A percentile compares a stretch with the other conserved stretches of the same genome.
Evolutionary conservation across 202 grass and related monocot species (phyloP).

Genomic region (Sporobolus alterniflorus): DNA sequence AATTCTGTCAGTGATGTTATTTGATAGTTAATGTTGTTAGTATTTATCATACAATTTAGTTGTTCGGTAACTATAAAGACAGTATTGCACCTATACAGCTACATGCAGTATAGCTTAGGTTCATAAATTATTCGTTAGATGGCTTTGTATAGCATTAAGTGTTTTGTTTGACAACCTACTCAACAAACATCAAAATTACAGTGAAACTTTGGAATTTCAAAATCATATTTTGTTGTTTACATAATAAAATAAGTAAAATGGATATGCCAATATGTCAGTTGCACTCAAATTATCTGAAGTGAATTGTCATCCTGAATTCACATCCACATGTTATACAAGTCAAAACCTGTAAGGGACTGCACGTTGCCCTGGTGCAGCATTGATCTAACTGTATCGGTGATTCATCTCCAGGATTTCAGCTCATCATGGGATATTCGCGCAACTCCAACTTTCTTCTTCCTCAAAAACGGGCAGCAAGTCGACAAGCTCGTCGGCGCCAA

Average conservation of each 20-base stretch:
- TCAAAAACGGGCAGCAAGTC: constrained; percentile 78
- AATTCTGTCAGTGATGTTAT: not conserved
- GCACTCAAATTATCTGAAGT: not conserved
- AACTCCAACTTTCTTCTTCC: constrained; percentile 92
- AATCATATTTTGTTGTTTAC: not conserved
- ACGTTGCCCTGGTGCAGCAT: not conserved
- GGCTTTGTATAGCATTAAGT: not conserved
- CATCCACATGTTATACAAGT: not conserved
- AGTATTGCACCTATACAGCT: not conserved
- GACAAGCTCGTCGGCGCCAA: constrained; percentile 96
- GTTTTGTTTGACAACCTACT: not conserved
- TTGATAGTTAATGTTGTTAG: not conserved
- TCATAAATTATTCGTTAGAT: not conserved
- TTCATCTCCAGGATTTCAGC: constrained; percentile 76
- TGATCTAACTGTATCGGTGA: not conserved
- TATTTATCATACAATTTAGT: not conserved
- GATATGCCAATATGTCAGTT: not conserved
- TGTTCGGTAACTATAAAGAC: not conserved
- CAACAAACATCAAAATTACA: not conserved
- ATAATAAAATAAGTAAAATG: constrained; percentile 8
- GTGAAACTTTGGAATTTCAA: not conserved
- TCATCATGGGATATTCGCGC: constrained; percentile 92
- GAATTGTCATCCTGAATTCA: not conserved
- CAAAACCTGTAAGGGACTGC: not conserved
- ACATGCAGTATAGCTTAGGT: not conserved